Evolutionary conservation across 345 rosid genomes (phyloP).

Genomic region (Theobroma cacao): DNA sequence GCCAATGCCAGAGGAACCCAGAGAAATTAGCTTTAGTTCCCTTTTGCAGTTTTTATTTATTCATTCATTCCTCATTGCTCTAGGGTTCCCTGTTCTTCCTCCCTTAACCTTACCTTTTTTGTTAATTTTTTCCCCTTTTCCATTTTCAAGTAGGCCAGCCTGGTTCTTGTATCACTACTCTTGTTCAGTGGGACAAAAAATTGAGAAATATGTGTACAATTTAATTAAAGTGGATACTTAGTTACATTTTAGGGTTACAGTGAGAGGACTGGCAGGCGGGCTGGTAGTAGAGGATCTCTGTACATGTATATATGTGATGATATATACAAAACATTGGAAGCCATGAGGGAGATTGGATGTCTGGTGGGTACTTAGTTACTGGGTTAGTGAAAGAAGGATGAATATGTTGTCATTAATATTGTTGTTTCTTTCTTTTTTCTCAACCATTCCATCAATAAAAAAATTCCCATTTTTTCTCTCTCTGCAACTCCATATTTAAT

Average conservation of each 20-base stretch:
- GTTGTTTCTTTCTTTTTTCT: slow-evolving; percentile 33
- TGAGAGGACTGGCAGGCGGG: slow-evolving; percentile 36
- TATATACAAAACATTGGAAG: slow-evolving; percentile 47
- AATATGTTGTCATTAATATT: slow-evolving; percentile 40
- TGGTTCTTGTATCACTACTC: slow-evolving; percentile 40
- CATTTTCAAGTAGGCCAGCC: slow-evolving; percentile 43
- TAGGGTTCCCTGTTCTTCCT: slow-evolving; percentile 36
- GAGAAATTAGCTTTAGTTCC: slow-evolving; percentile 49
- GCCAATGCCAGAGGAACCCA: slow-evolving; percentile 41
- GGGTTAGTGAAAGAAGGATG: slow-evolving; percentile 49
- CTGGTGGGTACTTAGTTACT: slow-evolving; percentile 47
- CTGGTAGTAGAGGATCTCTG: slow-evolving; percentile 41
- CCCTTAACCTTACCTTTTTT: slow-evolving; percentile 17
- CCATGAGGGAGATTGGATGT: slow-evolving; percentile 40
- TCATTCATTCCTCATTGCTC: slow-evolving; percentile 66
- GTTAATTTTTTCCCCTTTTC: slow-evolving; percentile 7
- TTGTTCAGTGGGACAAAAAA: slow-evolving; percentile 6
- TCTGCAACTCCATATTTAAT: background rate
- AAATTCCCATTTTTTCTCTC: slow-evolving; percentile 28
- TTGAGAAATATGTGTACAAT: slow-evolving; percentile 34
- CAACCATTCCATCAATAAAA: slow-evolving; percentile 51
- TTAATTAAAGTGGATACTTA: slow-evolving; percentile 27
- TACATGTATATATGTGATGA: slow-evolving; percentile 55
- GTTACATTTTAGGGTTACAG: slow-evolving; percentile 31
- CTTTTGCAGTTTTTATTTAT: slow-evolving; percentile 48